phyloP scores from a whole-genome alignment of 345 rosid genomes.

The Zanthoxylum bungeanum region DNA sequence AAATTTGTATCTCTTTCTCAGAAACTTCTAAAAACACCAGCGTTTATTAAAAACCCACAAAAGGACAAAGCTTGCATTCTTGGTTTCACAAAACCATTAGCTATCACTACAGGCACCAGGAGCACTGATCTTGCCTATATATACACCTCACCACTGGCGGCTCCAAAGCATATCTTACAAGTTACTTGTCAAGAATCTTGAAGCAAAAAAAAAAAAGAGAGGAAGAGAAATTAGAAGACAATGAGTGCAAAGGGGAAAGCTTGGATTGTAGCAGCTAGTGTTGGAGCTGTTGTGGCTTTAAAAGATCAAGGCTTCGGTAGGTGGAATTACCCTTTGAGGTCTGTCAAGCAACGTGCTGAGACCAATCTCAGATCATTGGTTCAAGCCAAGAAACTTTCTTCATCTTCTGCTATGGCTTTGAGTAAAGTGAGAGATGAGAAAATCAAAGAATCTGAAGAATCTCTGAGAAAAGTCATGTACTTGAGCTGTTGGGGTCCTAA shows the following conservation, averaged over 20 bases:
- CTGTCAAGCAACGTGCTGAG: conserved; percentile 18
- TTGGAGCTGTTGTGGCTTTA: conserved; percentile 34
- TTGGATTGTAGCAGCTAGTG: conserved; percentile 31
- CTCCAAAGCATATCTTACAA: not conserved
- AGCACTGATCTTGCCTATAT: not conserved
- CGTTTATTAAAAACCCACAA: not conserved
- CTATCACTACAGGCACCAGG: not conserved
- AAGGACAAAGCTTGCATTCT: conserved; percentile 4
- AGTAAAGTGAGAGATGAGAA: conserved; percentile 9
- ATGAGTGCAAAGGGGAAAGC: conserved; percentile 36
- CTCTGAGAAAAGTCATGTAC: conserved; percentile 49
- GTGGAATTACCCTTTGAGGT: conserved; percentile 27
- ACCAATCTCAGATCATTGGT: conserved; percentile 11
- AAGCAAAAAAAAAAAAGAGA: not conserved
- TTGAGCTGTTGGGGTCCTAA: conserved; percentile 66
- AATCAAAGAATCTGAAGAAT: conserved; percentile 31
- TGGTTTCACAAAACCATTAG: not conserved
- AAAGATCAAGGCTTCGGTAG: conserved; percentile 40
- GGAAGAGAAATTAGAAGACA: not conserved
- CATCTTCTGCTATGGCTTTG: conserved; percentile 5
- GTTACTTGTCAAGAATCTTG: not conserved
- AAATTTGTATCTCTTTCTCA: no score
- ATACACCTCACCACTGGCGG: not conserved
- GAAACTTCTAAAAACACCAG: no score
- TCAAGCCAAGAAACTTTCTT: conserved; percentile 19